phyloP scores from a whole-genome alignment of 2,329 filamentous ascomycete species.

The Myriosclerotinia curreyana region DNA sequence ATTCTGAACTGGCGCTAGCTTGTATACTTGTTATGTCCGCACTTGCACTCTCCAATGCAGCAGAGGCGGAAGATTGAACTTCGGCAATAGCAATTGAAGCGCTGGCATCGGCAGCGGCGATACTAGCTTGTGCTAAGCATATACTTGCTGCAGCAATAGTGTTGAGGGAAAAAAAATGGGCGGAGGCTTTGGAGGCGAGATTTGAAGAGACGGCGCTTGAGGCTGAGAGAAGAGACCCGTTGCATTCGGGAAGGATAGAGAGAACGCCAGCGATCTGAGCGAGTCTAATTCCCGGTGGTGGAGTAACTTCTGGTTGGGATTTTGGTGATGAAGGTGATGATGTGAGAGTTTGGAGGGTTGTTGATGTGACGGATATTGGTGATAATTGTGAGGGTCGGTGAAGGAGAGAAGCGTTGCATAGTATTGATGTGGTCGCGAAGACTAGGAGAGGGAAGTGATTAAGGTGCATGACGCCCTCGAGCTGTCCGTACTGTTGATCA shows the following conservation, averaged over 20 bases:
- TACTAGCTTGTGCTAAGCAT: constrained; percentile 3
- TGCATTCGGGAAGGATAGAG: constrained; percentile 1
- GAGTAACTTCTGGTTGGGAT: not conserved
- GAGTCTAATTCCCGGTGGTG: not conserved
- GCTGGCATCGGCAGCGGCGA: not conserved
- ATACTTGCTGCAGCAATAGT: constrained; percentile 4
- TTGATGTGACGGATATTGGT: not conserved
- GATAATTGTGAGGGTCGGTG: not conserved
- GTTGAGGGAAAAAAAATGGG: not conserved
- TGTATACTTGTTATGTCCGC: not conserved
- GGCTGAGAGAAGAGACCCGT: not conserved
- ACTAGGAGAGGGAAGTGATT: constrained; percentile 3
- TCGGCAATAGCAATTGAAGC: not conserved
- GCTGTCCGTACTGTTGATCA: not conserved
- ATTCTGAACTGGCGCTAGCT: not conserved
- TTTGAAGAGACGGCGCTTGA: not conserved
- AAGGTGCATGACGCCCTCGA: constrained; percentile 14
- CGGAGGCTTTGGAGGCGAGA: not conserved
- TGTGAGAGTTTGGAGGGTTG: not conserved
- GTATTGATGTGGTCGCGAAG: constrained; percentile 8
- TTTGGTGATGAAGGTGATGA: not conserved
- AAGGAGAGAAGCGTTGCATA: constrained; percentile 16
- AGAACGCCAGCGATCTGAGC: not conserved
- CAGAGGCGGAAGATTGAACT: constrained; percentile 7
- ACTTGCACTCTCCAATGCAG: not conserved